These are phyloP conservation scores for Amanita inopinata DNA, from an alignment of 768 basidiomycete genomes.

Conservation along the genomic window DNA sequence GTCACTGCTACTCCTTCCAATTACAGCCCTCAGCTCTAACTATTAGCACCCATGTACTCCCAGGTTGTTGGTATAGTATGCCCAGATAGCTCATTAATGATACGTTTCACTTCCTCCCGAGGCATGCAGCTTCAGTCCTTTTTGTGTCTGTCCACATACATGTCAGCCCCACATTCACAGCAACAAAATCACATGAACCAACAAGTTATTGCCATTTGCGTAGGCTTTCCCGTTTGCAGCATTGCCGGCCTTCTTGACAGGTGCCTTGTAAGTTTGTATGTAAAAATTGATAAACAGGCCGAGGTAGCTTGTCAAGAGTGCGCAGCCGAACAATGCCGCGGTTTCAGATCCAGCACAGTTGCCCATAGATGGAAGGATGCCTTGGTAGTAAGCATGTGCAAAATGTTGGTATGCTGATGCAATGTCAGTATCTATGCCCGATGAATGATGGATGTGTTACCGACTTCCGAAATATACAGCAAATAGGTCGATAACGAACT, in stretches of 20 bases:
- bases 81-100: slow-evolving; percentile 2
- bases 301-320: slow-evolving; percentile 81
- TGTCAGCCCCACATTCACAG: neutral
- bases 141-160: neutral
- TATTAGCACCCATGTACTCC: slow-evolving; percentile 1
- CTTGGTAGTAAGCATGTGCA: slow-evolving; percentile 49
- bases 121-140: slow-evolving; percentile 3
- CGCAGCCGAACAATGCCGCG: slow-evolving; percentile 86
- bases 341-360: slow-evolving; percentile 85
- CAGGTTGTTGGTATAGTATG: slow-evolving; percentile 10
- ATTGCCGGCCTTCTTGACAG: slow-evolving; percentile 36
- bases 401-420: slow-evolving; percentile 72
- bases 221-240: slow-evolving; percentile 34
- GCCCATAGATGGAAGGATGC: slow-evolving; percentile 54
- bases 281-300: slow-evolving; percentile 95
- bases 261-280: slow-evolving; percentile 74
- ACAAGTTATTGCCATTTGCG: slow-evolving; percentile 24
- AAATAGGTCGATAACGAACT: slow-evolving; percentile 89
- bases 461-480: slow-evolving; percentile 91
- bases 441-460: slow-evolving; percentile 23
- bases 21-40: neutral
- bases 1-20: too few relatives aligned
- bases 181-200: slow-evolving; percentile 12
- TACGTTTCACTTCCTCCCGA: slow-evolving; percentile 1
- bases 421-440: slow-evolving; percentile 8